Evolutionary conservation across 345 rosid genomes (phyloP).

Genomic region (Boechera retrofracta): DNA sequence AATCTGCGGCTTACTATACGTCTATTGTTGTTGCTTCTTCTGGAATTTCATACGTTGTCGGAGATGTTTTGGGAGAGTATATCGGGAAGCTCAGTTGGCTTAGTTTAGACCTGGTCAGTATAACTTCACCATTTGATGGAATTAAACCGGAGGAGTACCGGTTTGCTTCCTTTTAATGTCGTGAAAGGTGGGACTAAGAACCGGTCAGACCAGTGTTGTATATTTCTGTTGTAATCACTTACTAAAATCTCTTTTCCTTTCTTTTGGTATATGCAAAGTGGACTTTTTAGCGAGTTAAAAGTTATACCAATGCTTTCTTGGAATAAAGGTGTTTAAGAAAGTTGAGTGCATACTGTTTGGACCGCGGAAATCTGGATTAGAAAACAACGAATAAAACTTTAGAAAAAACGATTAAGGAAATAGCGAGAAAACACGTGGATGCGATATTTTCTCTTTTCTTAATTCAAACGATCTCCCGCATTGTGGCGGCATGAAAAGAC

Average conservation of each 20-base stretch:
- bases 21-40: slow-evolving; percentile 54
- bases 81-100: slow-evolving; percentile 55
- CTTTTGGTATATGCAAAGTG: slow-evolving; percentile 22
- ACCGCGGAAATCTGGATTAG: too few species aligned
- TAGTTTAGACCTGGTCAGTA: slow-evolving; percentile 20
- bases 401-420: too few species aligned
- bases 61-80: slow-evolving; percentile 55
- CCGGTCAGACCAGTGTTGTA: slow-evolving; percentile 1
- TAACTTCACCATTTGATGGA: slow-evolving; percentile 16
- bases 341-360: too few species aligned
- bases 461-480: too few species aligned
- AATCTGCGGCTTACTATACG: slow-evolving; percentile 52
- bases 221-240: slow-evolving; percentile 10
- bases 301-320: too few species aligned
- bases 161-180: slow-evolving; percentile 27
- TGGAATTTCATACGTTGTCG: slow-evolving; percentile 63
- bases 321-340: too few species aligned
- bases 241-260: neutral
- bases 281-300: neutral
- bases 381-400: too few species aligned
- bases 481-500: too few species aligned
- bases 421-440: too few species aligned
- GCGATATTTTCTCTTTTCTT: too few species aligned
- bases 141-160: neutral
- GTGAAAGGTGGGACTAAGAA: slow-evolving; percentile 7